Evolutionary conservation across 371 early-diverging fungal species (phyloP), one percentile per base, ranked within the genome.

Genomic region (Gilbertella persicaria): DNA sequence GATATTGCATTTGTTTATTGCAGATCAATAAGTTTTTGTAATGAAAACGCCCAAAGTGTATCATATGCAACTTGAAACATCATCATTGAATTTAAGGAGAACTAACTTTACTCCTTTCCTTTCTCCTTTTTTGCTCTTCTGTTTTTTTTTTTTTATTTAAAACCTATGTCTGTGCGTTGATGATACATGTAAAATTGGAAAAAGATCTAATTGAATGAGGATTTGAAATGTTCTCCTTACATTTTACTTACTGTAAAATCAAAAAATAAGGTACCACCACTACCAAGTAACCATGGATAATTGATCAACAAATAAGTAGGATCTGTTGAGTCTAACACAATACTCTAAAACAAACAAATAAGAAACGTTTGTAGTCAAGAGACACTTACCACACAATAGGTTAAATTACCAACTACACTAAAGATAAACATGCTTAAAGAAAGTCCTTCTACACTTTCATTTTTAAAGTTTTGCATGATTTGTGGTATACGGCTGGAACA

Each of bases 381-480:
- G 19, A 9, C 21, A 46, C 66, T 69, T 73, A 75, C 79, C 56
- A 73, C 33, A 38, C 73, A 75, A 48, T 69, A 94, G 4, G 92
- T 85, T 6, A 87, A 47, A 71, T 95, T 95, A 29, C 92, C 94
- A 16, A 87, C 54, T n/a, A 91, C 84, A 38, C 92, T 87, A 69
- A 88, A 87, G 21, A 85, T 51, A 65, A 95, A 94, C 88, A 95
- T 89, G 53, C 73, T 67, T 45, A 92, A 59, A 13, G 87, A 80
- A 33, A 95, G 67, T 0, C 94, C 93, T 52, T 90, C 84, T 5
- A 83, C 82, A 14, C 90, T 88, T 63, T 86, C 76, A 43, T 81
- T 80, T 41, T 77, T 61, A 69, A 78, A 84, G 56, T 90, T 92
- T 65, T 85, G 85, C 62, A 85, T 77, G 57, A 94, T 87, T 61